A percentile compares a stretch with the other conserved stretches of the same genome.
Evolutionary conservation across 768 basidiomycete genomes (phyloP).

Genomic region (Boletus rubropictus): DNA sequence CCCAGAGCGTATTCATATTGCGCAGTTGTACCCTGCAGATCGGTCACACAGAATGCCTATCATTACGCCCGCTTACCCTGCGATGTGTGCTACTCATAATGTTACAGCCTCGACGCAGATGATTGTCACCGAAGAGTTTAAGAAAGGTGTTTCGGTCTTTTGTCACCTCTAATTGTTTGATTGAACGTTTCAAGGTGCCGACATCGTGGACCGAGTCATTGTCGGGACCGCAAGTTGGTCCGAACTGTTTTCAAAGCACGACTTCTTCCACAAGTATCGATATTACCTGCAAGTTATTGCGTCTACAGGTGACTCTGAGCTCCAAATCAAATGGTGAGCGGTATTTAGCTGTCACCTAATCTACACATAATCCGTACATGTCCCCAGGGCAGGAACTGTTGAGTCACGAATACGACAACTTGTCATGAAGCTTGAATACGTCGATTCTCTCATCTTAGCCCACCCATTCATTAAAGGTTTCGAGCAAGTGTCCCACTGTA

Average conservation of each 20-base stretch:
- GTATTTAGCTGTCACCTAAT: neutral
- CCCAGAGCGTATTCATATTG: neutral
- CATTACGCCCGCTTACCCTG: slow-evolving; percentile 97
- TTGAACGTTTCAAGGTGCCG: slow-evolving; percentile 58
- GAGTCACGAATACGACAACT: slow-evolving; percentile 94
- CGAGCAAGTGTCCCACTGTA: slow-evolving; percentile 79
- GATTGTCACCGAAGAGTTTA: slow-evolving; percentile 94
- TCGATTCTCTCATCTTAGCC: slow-evolving; percentile 84
- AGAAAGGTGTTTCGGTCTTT: slow-evolving; percentile 54
- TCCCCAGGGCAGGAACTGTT: slow-evolving; percentile 83
- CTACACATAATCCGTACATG: slow-evolving; percentile 11
- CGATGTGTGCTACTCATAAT: slow-evolving; percentile 99
- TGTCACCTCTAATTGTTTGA: neutral
- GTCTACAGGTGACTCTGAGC: slow-evolving; percentile 75
- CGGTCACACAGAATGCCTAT: slow-evolving; percentile 98
- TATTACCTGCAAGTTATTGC: slow-evolving; percentile 97
- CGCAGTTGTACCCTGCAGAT: slow-evolving; percentile 83
- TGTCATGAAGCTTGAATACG: slow-evolving; percentile 96
- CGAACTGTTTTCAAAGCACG: slow-evolving; percentile 90
- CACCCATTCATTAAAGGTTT: slow-evolving; percentile 96
- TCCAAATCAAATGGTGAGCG: slow-evolving; percentile 87
- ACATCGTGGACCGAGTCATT: slow-evolving; percentile 90
- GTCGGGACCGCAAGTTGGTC: slow-evolving; percentile 81
- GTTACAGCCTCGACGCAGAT: slow-evolving; percentile 92
- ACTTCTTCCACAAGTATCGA: slow-evolving; percentile 95